Evolutionary conservation across 2,329 filamentous ascomycete genomes (phyloP).

Genomic region (Fusarium dlaminii): DNA sequence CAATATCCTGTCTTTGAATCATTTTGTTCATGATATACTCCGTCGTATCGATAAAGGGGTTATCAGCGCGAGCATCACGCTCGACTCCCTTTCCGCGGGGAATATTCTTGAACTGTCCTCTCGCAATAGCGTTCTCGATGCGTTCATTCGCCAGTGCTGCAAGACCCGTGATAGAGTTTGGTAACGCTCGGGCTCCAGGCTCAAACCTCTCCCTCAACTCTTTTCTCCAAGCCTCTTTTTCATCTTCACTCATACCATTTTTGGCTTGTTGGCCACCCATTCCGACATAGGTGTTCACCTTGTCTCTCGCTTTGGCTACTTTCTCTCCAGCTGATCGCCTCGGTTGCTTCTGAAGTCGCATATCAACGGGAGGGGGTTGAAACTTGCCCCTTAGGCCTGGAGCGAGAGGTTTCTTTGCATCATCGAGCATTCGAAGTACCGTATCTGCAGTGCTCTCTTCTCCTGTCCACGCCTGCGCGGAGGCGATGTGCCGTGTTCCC

Average conservation of each 20-base stretch:
- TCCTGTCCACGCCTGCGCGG: constrained; percentile 79
- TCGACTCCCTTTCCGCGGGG: constrained; percentile 82
- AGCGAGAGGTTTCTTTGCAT: constrained; percentile 76
- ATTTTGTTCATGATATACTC: constrained; percentile 99
- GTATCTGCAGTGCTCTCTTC: constrained; percentile 78
- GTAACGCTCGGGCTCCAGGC: constrained; percentile 76
- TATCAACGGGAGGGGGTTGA: constrained; percentile 60
- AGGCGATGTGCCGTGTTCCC: constrained; percentile 74
- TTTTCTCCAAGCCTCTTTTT: constrained; percentile 75
- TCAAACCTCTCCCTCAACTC: constrained; percentile 85
- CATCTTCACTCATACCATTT: constrained; percentile 70
- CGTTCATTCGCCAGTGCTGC: constrained; percentile 86
- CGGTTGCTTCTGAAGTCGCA: constrained; percentile 57
- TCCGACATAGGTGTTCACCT: constrained; percentile 61
- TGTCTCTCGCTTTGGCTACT: constrained; percentile 65
- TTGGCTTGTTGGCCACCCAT: constrained; percentile 59
- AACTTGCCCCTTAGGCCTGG: constrained; percentile 58
- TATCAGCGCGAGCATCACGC: constrained; percentile 82
- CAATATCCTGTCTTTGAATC: constrained; percentile 94
- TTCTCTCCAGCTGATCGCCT: constrained; percentile 56
- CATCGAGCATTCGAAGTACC: constrained; percentile 84
- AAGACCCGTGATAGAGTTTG: constrained; percentile 80
- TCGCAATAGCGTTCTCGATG: constrained; percentile 92
- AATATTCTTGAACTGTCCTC: constrained; percentile 88
- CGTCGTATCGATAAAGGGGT: constrained; percentile 93